A percentile compares a stretch with the other conserved stretches of the same genome.
These are phyloP conservation scores for Amylocarpus encephaloides DNA, from an alignment of 2,329 filamentous ascomycete species.

Conservation along the genomic window DNA sequence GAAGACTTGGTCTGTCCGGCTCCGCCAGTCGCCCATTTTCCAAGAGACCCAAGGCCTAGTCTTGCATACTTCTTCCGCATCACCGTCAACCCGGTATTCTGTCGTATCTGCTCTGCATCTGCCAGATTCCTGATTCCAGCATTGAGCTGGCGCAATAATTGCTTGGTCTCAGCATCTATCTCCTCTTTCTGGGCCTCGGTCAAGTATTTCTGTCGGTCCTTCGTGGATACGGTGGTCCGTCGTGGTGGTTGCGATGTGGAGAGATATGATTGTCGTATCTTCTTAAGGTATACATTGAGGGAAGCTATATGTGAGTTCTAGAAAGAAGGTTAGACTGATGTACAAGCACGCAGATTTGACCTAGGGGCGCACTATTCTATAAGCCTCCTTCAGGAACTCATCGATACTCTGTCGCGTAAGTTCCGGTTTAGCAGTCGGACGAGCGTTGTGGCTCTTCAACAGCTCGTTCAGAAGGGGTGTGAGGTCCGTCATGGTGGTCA, in stretches of 20 bases:
- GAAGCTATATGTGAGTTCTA: conserved; percentile 81
- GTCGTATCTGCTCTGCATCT: conserved; percentile 74
- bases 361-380: conserved; percentile 64
- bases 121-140: conserved; percentile 72
- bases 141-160: conserved; percentile 79
- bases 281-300: conserved; percentile 71
- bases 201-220: conserved; percentile 37
- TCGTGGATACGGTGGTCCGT: conserved; percentile 31
- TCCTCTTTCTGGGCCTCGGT: conserved; percentile 78
- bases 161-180: conserved; percentile 81
- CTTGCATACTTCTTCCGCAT: conserved; percentile 63
- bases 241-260: conserved; percentile 64
- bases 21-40: conserved; percentile 63
- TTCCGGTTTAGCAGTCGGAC: conserved; percentile 35
- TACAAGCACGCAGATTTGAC: conserved; percentile 12
- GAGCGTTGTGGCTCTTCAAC: conserved; percentile 52
- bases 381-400: conserved; percentile 88
- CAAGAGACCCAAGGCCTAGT: conserved; percentile 54
- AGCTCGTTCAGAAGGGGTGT: conserved; percentile 64
- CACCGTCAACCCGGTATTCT: conserved; percentile 65
- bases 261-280: conserved; percentile 85
- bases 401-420: conserved; percentile 53
- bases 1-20: conserved; percentile 47
- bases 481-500: conserved; percentile 50
- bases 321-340: conserved; percentile 13